Evolutionary conservation across 2,329 filamentous ascomycete genomes (phyloP), one percentile per base, ranked within the genome.

Genomic region (Spiromastix sp.): DNA sequence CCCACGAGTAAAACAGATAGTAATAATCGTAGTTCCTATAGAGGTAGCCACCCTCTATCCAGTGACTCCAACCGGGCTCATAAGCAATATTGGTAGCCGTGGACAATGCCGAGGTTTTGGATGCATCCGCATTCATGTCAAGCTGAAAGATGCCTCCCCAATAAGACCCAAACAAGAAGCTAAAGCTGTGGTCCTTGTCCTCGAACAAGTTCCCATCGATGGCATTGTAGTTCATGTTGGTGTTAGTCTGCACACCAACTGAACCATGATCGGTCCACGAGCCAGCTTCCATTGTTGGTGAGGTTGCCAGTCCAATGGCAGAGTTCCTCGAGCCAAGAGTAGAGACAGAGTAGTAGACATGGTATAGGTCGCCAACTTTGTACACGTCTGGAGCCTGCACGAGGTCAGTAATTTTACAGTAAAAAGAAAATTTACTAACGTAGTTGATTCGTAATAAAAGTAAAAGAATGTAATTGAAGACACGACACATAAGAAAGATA

Each of bases 91-190:
- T 34, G 15, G 15, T 9, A 19, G 32, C 32, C 7, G 32, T 25
- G 22, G 32, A 34, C 11, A 26, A 11, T 24, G 32, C 15, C 10
- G 32, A 9, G 18, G 32, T 12, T 26, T n/a, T 16, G 12, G 32
- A 25, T 16, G 21, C 32, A 34, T 34, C 32, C n/a, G 15, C 22
- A 25, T 34, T 34, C 32, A 34, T 34, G 22, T 62, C 55, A 1
- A 76, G 70, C 49, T 77, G 71, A 63, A 74, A 80, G 42, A 83
- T 67, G 44, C 77, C 71, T 4, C 60, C 58, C 77, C 78, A 85
- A 64, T 81, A 84, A 28, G 73, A 79, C 28, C 79, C 80, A 41
- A 80, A 84, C 34, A 64, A 72, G 47, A 78, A 55, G 39, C 66
- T 67, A 42, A 66, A 68, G 4, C 47, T 44, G 3, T 47, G 46